Conservation (phyloP, 352 stramenopile species). For the Phytopythium montanum region DNA sequence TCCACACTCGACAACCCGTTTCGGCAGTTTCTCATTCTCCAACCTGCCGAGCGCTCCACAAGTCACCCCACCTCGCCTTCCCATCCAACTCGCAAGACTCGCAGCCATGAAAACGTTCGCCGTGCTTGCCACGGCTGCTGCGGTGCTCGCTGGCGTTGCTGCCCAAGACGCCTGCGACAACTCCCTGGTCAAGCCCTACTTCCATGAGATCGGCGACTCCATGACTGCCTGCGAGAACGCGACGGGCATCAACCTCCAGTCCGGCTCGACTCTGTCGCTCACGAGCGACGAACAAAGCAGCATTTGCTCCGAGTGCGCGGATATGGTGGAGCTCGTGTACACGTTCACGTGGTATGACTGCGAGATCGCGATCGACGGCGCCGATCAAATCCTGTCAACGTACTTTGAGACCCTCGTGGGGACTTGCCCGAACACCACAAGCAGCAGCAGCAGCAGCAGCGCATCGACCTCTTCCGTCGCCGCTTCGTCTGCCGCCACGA, state of each 20-base stretch:
- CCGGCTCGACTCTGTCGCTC: constrained; percentile 2
- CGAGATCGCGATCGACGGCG: constrained; percentile 13
- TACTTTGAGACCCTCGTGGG: constrained; percentile 17
- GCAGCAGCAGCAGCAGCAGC: background rate
- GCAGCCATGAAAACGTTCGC: background rate
- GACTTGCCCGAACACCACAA: constrained; percentile 4
- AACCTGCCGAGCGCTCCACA: background rate
- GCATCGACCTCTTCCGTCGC: no score
- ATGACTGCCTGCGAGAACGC: constrained; percentile 12
- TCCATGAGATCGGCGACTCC: constrained; percentile 10
- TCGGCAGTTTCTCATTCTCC: background rate
- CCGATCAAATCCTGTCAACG: constrained; percentile 12
- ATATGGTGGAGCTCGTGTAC: constrained; percentile 9
- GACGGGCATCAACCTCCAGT: constrained; percentile 13
- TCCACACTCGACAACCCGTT: background rate
- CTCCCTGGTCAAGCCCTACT: constrained; percentile 7
- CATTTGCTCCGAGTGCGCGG: constrained; percentile 15
- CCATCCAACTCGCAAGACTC: background rate
- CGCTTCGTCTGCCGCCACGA: no score
- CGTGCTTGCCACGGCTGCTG: background rate
- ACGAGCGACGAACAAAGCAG: constrained; percentile 7
- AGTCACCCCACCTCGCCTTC: background rate
- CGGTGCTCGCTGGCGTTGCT: background rate
- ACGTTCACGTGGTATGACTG: constrained; percentile 15
- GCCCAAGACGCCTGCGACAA: constrained; percentile 14